Base-by-base conservation (phyloP, 805 yeast species). In the Ogataea pini region DNA sequence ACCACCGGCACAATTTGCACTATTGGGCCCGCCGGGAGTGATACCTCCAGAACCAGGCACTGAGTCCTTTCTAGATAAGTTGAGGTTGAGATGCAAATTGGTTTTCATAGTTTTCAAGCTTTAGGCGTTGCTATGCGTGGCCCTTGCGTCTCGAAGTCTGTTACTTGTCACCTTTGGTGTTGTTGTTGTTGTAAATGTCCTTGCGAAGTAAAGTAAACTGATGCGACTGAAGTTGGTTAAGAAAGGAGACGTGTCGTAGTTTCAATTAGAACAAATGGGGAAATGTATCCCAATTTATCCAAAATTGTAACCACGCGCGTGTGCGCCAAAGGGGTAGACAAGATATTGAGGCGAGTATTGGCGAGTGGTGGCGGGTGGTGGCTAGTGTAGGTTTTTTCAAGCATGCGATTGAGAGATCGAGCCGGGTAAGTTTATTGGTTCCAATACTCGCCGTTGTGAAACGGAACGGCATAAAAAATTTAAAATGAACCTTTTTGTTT, bases 81-180 rank as follows among this genome's bases (percentile, higher is more conserved):
- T 52, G 14, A 56, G 39, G 42, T 57, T 57, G 37, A 61, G 45
- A 44, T 61, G 64, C 37, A 61, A 47, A 47, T 60, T 58, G 20
- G 64, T 49, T 38, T 54, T 59, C 60, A 61, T 60, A 18, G 63
- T 52, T 56, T 60, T 61, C 63, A 59, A 59, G 14, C 42, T 37
- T 22, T 22, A 22, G 25, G 25, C 25, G 25, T 6, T 22, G 8
- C 25, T 22, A 22, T 22, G 25, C 8, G 5, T 22, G 25, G 18
- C 34, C 34, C 34, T 17, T 14, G 41, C 17, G 38, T 25, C 46
- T 25, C 36, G 34, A 39, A 38, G 48, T 22, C 38, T 32, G 38
- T 34, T 34, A 34, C 37, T 34, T 34, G 37, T 34, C 37, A 34
- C 4, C 37, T 34, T 17, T 17, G 14, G 20, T 22, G 25, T 22